Percentiles rank a stretch among this genome's conserved stretches.
phyloP scores from a whole-genome alignment of 352 stramenopile genomes.

The Globisporangium heterothallicum region DNA sequence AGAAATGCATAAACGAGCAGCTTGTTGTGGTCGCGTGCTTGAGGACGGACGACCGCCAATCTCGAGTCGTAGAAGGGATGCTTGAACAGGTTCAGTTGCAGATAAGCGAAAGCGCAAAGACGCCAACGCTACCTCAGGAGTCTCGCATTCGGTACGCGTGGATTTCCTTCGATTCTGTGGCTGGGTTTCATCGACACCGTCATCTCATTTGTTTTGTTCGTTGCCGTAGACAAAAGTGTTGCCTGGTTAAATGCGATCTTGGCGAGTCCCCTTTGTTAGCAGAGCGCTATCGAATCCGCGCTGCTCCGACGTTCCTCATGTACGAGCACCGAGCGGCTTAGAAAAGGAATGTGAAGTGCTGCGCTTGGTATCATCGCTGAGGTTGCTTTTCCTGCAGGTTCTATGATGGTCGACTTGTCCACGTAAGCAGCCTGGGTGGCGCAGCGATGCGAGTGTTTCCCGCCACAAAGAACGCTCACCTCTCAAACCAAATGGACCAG shows the following conservation, averaged over 20 bases:
- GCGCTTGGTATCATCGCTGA: neutral
- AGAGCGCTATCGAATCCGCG: conserved; percentile 63
- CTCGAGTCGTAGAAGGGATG: conserved; percentile 38
- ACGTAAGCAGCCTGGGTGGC: conserved; percentile 59
- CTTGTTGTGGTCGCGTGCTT: conserved; percentile 69
- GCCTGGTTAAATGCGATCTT: conserved; percentile 72
- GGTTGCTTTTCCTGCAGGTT: conserved; percentile 30
- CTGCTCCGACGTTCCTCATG: conserved; percentile 71
- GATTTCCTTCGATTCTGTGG: neutral
- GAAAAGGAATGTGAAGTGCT: no score
- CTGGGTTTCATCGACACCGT: no score
- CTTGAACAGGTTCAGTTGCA: conserved; percentile 54
- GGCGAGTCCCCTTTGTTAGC: conserved; percentile 47
- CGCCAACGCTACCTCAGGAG: neutral
- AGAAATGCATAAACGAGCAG: conserved; percentile 29
- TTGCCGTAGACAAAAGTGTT: conserved; percentile 28
- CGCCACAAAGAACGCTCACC: conserved; percentile 49
- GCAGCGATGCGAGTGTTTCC: conserved; percentile 40
- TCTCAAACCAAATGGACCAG: conserved; percentile 49
- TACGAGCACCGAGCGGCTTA: no score
- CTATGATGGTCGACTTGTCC: conserved; percentile 50
- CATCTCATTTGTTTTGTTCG: neutral
- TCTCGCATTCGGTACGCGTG: conserved; percentile 5
- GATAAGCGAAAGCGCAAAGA: conserved; percentile 12
- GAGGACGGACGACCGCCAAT: conserved; percentile 56